Evolutionary conservation across 1,139 yeast genomes (phyloP).

Genomic region (Pneumocystis sp.): DNA sequence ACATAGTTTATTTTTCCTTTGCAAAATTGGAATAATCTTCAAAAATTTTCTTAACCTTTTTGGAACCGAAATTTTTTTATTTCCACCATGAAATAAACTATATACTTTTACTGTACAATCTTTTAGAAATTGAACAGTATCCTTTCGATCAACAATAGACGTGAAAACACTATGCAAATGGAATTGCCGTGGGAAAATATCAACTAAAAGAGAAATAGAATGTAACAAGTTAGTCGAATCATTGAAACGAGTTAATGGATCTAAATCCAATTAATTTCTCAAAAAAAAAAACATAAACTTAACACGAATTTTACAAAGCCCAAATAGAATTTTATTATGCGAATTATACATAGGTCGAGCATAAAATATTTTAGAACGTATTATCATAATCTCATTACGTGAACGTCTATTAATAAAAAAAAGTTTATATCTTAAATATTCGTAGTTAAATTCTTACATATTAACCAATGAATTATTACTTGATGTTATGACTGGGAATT

Average conservation of each 20-base stretch:
- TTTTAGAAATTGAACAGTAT: slow-evolving; percentile 3
- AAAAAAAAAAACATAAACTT: neutral
- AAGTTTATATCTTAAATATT: neutral
- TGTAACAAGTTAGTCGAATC: neutral
- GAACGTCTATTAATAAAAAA: slow-evolving; percentile 1
- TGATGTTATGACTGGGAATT: neutral
- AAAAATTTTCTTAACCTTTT: slow-evolving; percentile 7
- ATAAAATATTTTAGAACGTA: slow-evolving; percentile 11
- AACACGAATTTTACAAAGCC: slow-evolving; percentile 3
- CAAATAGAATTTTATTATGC: slow-evolving; percentile 5
- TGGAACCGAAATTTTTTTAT: slow-evolving; percentile 4
- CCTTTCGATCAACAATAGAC: slow-evolving; percentile 3
- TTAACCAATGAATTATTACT: neutral
- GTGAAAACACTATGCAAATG: slow-evolving; percentile 11
- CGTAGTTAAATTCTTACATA: neutral
- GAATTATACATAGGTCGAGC: slow-evolving; percentile 5
- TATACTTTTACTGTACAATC: slow-evolving; percentile 2
- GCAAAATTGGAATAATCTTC: slow-evolving; percentile 6
- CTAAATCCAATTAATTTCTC: neutral
- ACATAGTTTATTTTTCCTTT: slow-evolving; percentile 12
- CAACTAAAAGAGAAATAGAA: slow-evolving; percentile 8
- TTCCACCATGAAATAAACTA: neutral
- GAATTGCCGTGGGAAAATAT: slow-evolving; percentile 15
- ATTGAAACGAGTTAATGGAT: slow-evolving; percentile 3
- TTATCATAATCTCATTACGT: slow-evolving; percentile 6